Base-by-base conservation (phyloP, 371 early-diverging fungal genomes). In the Mortierella sp. region DNA sequence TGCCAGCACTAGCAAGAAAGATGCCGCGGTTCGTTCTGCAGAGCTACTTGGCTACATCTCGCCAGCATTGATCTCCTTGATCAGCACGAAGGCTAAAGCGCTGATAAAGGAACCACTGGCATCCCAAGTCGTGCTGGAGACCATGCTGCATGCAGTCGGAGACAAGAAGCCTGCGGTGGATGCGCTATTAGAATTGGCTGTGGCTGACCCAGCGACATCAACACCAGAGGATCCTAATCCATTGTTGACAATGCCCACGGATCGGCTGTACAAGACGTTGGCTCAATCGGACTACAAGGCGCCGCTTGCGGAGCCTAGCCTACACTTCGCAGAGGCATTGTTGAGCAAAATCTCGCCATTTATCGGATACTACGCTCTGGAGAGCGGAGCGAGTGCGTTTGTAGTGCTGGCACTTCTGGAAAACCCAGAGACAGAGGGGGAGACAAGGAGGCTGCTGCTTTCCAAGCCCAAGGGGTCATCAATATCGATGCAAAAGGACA, bases 121-220 rank as follows among this genome's bases (percentile, higher is more conserved):
- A 23, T 87, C 89, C 58, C 91, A 91, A 79, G 89, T 89, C 5
- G 87, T 91, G 9, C 79, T 83, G 52, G 93, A 92, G 80, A 89
- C 87, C 27, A 82, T 93, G 83, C 78, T 91, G 54, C 90, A 86
- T 63, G 90, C 91, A 41, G 55, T 72, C n/a, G 84, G 82, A 4
- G 86, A 86, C 53, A 85, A 83, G 55, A 50, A 79, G 0, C 80
- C 80, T 31, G 85, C 87, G 12, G 57, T 86, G 26, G 62, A 87
- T 41, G 80, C 84, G 21, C 83, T 88, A 21, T 59, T 86, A 55
- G 78, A 70, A 30, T 55, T 88, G 51, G 84, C 80, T 21, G 73
- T 63, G 28, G 83, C 82, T 56, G 58, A 81, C 45, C 80, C 86
- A 30, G 78, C 86, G 54, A 81, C 81, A 43, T 41, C 65, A 6